phyloP scores from a whole-genome alignment of 2,329 filamentous ascomycete genomes.

The Truncatella angustata region DNA sequence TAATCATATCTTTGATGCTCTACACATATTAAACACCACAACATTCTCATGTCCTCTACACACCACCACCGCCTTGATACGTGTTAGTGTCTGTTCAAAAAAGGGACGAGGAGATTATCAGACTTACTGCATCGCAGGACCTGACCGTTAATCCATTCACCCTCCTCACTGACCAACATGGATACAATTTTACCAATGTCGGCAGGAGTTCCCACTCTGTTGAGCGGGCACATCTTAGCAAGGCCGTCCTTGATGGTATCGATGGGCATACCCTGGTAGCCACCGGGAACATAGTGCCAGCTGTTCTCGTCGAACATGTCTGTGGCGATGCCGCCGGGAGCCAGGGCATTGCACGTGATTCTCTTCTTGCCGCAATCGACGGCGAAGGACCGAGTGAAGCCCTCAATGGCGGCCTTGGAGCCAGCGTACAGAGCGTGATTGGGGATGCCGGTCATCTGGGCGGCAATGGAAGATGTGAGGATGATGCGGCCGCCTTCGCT shows the following conservation, averaged over 20 bases:
- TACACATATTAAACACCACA: no score
- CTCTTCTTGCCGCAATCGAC: slow-evolving; percentile 67
- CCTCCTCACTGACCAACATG: slow-evolving; percentile 54
- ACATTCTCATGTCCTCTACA: no score
- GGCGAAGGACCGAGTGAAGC: slow-evolving; percentile 69
- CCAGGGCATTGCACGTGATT: slow-evolving; percentile 72
- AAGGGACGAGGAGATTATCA: neutral
- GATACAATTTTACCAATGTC: slow-evolving; percentile 59
- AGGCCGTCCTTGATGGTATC: slow-evolving; percentile 55
- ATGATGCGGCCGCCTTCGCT: slow-evolving; percentile 69
- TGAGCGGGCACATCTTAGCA: slow-evolving; percentile 56
- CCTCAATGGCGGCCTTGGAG: slow-evolving; percentile 70
- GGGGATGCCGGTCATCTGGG: slow-evolving; percentile 63
- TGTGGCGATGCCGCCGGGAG: slow-evolving; percentile 70
- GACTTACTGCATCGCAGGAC: slow-evolving; percentile 29
- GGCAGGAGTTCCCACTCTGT: slow-evolving; percentile 54
- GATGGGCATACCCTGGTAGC: slow-evolving; percentile 47
- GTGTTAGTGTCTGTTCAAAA: neutral
- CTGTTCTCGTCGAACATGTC: slow-evolving; percentile 75
- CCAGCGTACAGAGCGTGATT: slow-evolving; percentile 72
- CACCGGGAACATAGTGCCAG: slow-evolving; percentile 63
- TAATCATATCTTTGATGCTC: no score
- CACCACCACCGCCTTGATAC: slow-evolving; percentile 23
- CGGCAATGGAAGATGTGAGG: slow-evolving; percentile 69
- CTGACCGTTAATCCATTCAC: slow-evolving; percentile 61